Evolutionary conservation across 768 basidiomycete genomes (phyloP).

Genomic region (Lactifluus hygrophoroides): DNA sequence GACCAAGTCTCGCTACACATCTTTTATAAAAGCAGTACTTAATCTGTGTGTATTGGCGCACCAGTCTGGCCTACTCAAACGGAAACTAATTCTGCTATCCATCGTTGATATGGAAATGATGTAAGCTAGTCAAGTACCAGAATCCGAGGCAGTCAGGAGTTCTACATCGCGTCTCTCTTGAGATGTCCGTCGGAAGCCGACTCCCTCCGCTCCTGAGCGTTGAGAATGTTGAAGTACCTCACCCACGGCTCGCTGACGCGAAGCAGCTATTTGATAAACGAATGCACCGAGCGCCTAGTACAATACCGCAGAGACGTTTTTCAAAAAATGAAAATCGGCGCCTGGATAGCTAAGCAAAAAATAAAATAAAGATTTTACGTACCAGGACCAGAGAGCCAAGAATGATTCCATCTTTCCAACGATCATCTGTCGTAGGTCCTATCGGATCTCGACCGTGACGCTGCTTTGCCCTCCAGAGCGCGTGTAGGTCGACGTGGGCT

Average conservation of each 20-base stretch:
- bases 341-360: neutral
- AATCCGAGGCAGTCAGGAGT: slow-evolving; percentile 2
- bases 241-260: neutral
- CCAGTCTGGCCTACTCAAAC: too few species aligned
- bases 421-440: slow-evolving; percentile 48
- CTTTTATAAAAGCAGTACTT: too few species aligned
- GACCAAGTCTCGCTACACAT: too few species aligned
- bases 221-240: neutral
- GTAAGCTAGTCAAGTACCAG: neutral
- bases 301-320: neutral
- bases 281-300: slow-evolving; percentile 10
- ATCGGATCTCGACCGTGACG: slow-evolving; percentile 34
- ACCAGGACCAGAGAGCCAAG: slow-evolving; percentile 48
- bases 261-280: slow-evolving; percentile 4
- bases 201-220: neutral
- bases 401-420: slow-evolving; percentile 59
- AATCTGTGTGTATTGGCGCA: too few species aligned
- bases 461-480: slow-evolving; percentile 37
- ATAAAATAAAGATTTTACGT: slow-evolving; percentile 11
- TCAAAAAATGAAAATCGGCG: neutral
- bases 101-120: too few species aligned
- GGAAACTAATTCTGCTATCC: too few species aligned
- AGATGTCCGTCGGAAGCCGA: neutral
- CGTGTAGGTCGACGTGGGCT: slow-evolving; percentile 16
- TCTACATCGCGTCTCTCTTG: neutral